Evolutionary conservation across 768 basidiomycete species (phyloP), one percentile per base, ranked within the genome.

Genomic region (Boletus sp.): DNA sequence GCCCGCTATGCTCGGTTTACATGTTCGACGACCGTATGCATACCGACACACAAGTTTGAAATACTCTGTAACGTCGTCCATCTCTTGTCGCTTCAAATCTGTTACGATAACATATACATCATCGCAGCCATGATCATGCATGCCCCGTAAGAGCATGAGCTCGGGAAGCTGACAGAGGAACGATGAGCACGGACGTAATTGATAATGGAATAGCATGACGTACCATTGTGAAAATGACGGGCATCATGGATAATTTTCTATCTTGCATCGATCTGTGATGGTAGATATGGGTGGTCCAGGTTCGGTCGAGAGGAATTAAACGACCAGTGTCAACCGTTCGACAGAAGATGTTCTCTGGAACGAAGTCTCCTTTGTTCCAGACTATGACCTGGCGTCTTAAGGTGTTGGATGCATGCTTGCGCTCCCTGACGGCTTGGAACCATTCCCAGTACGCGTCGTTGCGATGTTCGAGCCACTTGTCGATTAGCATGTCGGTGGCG

Each of bases 401-500:
- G 32, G 77, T 74, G 29, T 75, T 72, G 23, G 76, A 79, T 32
- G 78, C 77, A 57, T 87, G 82, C 61, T 79, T 84, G 50, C 85
- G 78, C 63, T 87, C 85, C 48, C 87, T 77, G 11, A 87, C 79
- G 53, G 80, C 82, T 57, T 77, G 77, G 61, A 90, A 90, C 88
- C 88, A 90, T 50, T 88, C 85, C 69, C 82, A 81, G 66, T 89
- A 89, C 43, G 83, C 79, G 73, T 88, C 85, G 57, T 86, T 83
- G 63, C 82, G 81, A 64, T 88, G 85, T 65, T 89, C 86, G 42
- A 90, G 84, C 88, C 88, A 90, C 68, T 84, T 87, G 77, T 90
- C 86, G 72, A 90, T 89, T 61, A 90, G 83, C 74, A 83, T 77
- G 73, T 88, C 85, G 1, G 87, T 88, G 17, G 83, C 79, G 60